These are phyloP conservation scores for Microsporum canis DNA, from an alignment of 2,329 filamentous ascomycete species.

Conservation along the genomic window DNA sequence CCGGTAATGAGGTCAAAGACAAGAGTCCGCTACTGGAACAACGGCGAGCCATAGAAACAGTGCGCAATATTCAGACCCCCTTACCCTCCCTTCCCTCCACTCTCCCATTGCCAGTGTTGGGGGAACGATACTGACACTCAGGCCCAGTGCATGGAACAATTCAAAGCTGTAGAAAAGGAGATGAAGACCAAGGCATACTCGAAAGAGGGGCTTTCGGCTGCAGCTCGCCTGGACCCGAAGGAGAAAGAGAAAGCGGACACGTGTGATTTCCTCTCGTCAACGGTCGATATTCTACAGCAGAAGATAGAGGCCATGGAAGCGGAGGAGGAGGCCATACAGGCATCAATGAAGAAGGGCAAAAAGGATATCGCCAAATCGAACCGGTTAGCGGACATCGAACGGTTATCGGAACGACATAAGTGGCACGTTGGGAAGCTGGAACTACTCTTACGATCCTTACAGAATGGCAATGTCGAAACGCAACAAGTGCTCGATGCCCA, in stretches of 20 bases:
- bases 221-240: conserved; percentile 89
- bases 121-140: conserved; percentile 12
- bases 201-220: conserved; percentile 88
- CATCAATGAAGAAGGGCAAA: conserved; percentile 90
- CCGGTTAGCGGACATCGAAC: conserved; percentile 74
- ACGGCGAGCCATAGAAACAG: conserved; percentile 93
- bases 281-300: conserved; percentile 85
- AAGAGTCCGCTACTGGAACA: conserved; percentile 91
- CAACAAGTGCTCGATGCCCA: conserved; percentile 80
- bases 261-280: conserved; percentile 70
- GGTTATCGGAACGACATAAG: conserved; percentile 80
- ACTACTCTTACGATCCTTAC: conserved; percentile 74
- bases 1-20: conserved; percentile 98
- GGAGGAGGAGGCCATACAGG: conserved; percentile 74
- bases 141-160: conserved; percentile 71
- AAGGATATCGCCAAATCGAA: conserved; percentile 73
- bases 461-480: conserved; percentile 82
- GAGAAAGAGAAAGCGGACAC: conserved; percentile 89
- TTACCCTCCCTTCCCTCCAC: neutral
- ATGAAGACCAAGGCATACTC: conserved; percentile 99
- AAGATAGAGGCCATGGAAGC: conserved; percentile 90
- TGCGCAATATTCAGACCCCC: conserved; percentile 29
- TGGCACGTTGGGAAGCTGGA: conserved; percentile 93
- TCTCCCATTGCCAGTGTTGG: neutral
- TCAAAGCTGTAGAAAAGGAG: conserved; percentile 99